Conservation (phyloP, 2,329 filamentous ascomycete genomes). For the Fusarium xylarioides region DNA sequence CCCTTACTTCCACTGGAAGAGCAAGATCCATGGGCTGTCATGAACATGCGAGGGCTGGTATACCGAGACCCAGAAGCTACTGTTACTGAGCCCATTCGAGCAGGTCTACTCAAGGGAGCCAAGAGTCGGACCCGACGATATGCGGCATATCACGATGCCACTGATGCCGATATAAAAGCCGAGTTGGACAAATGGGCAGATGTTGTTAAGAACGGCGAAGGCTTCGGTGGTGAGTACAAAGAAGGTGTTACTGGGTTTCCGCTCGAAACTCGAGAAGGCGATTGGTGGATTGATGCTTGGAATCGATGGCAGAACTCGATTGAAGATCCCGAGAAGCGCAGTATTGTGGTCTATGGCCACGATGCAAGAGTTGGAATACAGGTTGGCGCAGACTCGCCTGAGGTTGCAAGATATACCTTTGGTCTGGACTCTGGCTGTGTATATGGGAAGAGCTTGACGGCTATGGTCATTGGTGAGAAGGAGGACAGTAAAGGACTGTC, state of each 20-base stretch:
- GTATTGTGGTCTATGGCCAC: slow-evolving; percentile 83
- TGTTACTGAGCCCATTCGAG: slow-evolving; percentile 4
- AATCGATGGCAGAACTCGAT: slow-evolving; percentile 28
- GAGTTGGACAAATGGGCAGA: background rate
- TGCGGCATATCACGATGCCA: background rate
- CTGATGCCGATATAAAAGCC: background rate
- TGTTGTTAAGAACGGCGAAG: background rate
- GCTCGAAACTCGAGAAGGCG: slow-evolving; percentile 21
- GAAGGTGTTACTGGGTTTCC: slow-evolving; percentile 1
- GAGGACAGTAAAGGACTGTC: background rate
- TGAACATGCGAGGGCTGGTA: slow-evolving; percentile 87
- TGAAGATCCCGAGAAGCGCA: slow-evolving; percentile 45
- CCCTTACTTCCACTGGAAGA: slow-evolving; percentile 73
- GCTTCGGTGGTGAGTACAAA: background rate
- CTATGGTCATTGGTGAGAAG: slow-evolving; percentile 12
- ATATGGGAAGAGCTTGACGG: slow-evolving; percentile 57
- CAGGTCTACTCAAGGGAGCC: slow-evolving; percentile 23
- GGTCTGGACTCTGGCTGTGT: slow-evolving; percentile 85
- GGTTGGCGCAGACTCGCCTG: slow-evolving; percentile 38
- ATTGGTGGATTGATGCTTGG: slow-evolving; percentile 33
- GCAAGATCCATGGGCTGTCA: slow-evolving; percentile 78
- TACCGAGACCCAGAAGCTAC: slow-evolving; percentile 44
- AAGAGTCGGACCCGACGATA: slow-evolving; percentile 16
- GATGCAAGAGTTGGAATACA: slow-evolving; percentile 74
- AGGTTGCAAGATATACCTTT: slow-evolving; percentile 68